These are phyloP conservation scores for Fomes fomentarius DNA, from an alignment of 1,284 basidiomycete species.

Conservation along the genomic window DNA sequence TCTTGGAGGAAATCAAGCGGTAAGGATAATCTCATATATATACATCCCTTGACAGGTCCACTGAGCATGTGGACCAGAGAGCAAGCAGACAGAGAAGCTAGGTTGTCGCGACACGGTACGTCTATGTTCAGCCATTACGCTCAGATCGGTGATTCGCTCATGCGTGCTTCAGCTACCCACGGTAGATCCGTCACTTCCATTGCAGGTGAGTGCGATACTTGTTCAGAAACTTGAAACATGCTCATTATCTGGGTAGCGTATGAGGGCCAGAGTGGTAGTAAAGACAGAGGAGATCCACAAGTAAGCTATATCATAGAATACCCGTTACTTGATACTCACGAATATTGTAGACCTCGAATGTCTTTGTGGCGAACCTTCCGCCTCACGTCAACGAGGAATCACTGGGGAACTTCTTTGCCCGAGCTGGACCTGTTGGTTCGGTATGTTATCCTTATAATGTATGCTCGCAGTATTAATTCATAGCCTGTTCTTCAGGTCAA, in stretches of 20 bases:
- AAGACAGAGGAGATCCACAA: conserved; percentile 83
- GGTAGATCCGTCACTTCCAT: conserved; percentile 81
- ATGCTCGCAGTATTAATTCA: not conserved
- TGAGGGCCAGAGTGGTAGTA: conserved; percentile 87
- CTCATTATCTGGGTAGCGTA: conserved; percentile 53
- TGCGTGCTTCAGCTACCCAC: conserved; percentile 31
- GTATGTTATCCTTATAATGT: conserved; percentile 39
- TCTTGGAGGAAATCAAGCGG: conserved; percentile 93
- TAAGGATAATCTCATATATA: conserved; percentile 33
- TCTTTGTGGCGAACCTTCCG: conserved; percentile 93
- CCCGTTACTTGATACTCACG: conserved; percentile 36
- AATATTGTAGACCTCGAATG: conserved; percentile 78
- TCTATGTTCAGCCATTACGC: not conserved
- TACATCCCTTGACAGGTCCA: not conserved
- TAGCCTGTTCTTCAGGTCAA: conserved; percentile 62
- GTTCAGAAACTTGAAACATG: not conserved
- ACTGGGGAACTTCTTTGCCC: conserved; percentile 77
- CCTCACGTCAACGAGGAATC: conserved; percentile 81
- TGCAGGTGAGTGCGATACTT: conserved; percentile 57
- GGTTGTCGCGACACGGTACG: conserved; percentile 74
- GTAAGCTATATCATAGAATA: conserved; percentile 37
- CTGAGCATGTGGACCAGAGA: conserved; percentile 56
- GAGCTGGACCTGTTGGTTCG: conserved; percentile 58
- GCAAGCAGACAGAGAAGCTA: conserved; percentile 87
- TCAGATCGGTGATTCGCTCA: conserved; percentile 6